Base-by-base conservation (phyloP, 495 filamentous ascomycete species). In the Umbilicaria muhlenbergii region DNA sequence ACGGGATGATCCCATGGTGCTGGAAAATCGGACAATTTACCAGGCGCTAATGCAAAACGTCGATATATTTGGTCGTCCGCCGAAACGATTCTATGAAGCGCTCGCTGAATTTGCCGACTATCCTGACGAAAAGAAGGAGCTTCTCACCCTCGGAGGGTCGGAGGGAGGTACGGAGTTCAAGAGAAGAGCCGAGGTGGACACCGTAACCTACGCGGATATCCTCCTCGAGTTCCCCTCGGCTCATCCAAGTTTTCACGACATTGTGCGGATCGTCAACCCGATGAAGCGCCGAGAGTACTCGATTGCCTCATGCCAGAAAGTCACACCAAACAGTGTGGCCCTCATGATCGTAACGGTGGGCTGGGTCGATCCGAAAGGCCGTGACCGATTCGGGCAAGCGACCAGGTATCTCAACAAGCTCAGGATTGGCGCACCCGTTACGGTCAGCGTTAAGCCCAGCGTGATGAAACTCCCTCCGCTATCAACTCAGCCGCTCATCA, bases 281-380 rank as follows among this genome's bases (percentile, higher is more conserved):
- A 74, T 94, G 66, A 98, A 96, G 72, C 83, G 91, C 41, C 77
- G 91, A 42, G 91, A 98, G 62, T 98, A 98, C 75, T 92, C 84
- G 17, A 95, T 98, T 51, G 92, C 91, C 24, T 95, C 89, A 10
- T 85, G 84, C 39, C 91, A 96, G 65, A 85, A 86, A 49, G 88
- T 93, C 6, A 84, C 82, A 3, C 88, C 91, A 2, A 83, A 70
- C 50, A 77, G 73, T 47, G 86, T 98, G 39, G 73, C 85, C n/a
- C 72, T 98, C 46, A 86, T 96, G 75, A 93, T 98, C 55, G 91
- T 98, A 37, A 89, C 86, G n/a, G 91, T 98, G 51, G 73, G 77
- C 66, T 98, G 92, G 92, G 75, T 82, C 41, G 88, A 93, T 62
- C 74, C 82, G 42, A 73, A 75, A 51, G 87, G 92, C 59, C 81